phyloP scores from a whole-genome alignment of 139 green algal species.

The Dunaliella primolecta region DNA sequence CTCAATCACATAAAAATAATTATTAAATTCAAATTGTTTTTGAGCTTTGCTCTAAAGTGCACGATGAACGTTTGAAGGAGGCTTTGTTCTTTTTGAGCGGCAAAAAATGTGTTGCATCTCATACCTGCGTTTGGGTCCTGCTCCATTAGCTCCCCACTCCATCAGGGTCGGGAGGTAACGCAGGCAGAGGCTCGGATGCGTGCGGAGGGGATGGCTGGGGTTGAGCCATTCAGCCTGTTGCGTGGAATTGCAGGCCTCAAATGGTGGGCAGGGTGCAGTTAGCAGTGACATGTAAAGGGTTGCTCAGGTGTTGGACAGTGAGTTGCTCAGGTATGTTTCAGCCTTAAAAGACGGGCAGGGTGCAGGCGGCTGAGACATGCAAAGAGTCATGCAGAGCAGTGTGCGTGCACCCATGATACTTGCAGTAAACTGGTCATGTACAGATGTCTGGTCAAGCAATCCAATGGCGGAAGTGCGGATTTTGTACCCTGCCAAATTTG shows the following conservation, averaged over 20 bases:
- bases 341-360: background rate
- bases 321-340: background rate
- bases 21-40: too few relatives aligned
- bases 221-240: constrained; percentile 3
- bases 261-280: background rate
- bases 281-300: too few relatives aligned
- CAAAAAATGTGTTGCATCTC: background rate
- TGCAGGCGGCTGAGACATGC: too few relatives aligned
- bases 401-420: too few relatives aligned
- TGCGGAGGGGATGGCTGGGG: background rate
- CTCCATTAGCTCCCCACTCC: background rate
- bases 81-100: background rate
- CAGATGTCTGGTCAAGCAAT: too few relatives aligned
- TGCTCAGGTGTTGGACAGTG: background rate
- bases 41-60: too few relatives aligned
- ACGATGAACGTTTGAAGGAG: background rate
- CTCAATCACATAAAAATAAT: too few relatives aligned
- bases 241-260: background rate
- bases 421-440: too few relatives aligned
- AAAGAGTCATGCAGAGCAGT: too few relatives aligned
- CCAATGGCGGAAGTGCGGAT: background rate
- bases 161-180: background rate
- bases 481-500: background rate
- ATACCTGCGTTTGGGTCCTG: background rate
- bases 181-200: background rate